Evolutionary conservation across 140 eudicot species (phyloP), one percentile per base, ranked within the genome.

Genomic region (Erigeron philadelphicus): DNA sequence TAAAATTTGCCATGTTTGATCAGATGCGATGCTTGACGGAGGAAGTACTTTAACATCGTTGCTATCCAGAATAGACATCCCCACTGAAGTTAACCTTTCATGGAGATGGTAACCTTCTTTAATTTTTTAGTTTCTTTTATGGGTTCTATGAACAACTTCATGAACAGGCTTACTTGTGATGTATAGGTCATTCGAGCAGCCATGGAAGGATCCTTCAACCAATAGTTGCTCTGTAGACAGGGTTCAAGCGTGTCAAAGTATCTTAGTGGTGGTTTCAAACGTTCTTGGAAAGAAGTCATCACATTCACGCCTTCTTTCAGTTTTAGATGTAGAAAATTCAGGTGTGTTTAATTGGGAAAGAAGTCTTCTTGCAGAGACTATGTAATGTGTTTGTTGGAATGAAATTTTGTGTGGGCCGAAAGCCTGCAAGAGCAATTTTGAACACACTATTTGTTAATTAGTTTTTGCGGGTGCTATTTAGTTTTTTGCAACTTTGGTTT

Each of bases 81-180:
- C 94, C 12, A 43, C 61, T 45, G 96, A 92, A 84, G 90, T 86
- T 63, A 72, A 76, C 76, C 88, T 87, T 61, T 56, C 73, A 31
- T 93, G 98, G 98, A 93, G 84, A 86, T 93, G 98, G 98, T 92
- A 81, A 68, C 2, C 3, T 53, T 9, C 13, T 56, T 44, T 66
- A 42, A 43, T 35, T 67, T 11, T 45, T 9, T 31, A 4, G 8
- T 49, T 25, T 31, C 23, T 47, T 44, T 45, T 9, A 11, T 35
- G 67, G 11, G 12, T 21, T 35, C 35, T 31, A 8, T 35, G 23
- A 49, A 47, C 35, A 40, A 10, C 53, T 78, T 18, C 12, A 10
- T 72, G 46, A 52, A 71, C 12, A 13, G 6, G 46, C 15, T 40
- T 35, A 11, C 15, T 12, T 43, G 7, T 11, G 2, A 64, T 70